These are phyloP conservation scores for Talaromyces verruculosus DNA, from an alignment of 2,329 filamentous ascomycete genomes.

Conservation along the genomic window DNA sequence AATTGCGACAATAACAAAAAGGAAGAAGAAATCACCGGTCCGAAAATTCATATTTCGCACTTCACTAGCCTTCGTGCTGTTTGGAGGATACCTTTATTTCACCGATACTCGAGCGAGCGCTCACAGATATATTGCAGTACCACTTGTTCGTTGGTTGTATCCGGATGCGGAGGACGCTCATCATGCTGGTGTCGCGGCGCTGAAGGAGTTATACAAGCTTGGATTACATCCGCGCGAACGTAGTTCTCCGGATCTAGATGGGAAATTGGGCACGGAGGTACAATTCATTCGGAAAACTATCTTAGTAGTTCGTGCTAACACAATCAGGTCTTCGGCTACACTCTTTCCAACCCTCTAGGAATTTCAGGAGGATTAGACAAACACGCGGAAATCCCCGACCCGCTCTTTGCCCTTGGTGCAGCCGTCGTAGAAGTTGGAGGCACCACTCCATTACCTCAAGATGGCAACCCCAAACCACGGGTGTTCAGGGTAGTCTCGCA, in stretches of 20 bases:
- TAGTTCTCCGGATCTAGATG: conserved; percentile 55
- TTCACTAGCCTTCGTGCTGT: conserved; percentile 50
- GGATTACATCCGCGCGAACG: conserved; percentile 82
- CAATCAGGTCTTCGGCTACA: conserved; percentile 68
- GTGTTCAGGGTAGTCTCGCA: conserved; percentile 83
- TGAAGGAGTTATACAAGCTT: conserved; percentile 72
- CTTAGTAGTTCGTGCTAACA: neutral
- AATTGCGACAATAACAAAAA: conserved; percentile 22
- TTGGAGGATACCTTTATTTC: conserved; percentile 63
- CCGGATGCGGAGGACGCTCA: conserved; percentile 78
- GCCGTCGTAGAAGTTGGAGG: conserved; percentile 90
- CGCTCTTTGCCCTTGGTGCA: conserved; percentile 79
- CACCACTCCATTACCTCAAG: conserved; percentile 81
- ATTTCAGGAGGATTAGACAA: conserved; percentile 97
- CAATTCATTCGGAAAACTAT: neutral
- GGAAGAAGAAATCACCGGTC: conserved; percentile 32
- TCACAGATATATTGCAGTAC: conserved; percentile 65
- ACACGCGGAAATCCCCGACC: conserved; percentile 82
- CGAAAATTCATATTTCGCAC: conserved; percentile 47
- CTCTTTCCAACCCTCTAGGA: conserved; percentile 80
- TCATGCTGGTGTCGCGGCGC: conserved; percentile 67
- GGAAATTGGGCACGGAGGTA: conserved; percentile 56
- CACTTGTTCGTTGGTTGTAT: conserved; percentile 43
- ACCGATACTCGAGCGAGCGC: conserved; percentile 72
- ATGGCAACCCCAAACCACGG: conserved; percentile 81